Percentiles rank a stretch among this genome's conserved stretches.
These are phyloP conservation scores for Daldinia vernicosa DNA, from an alignment of 495 filamentous ascomycete species.

Conservation along the genomic window DNA sequence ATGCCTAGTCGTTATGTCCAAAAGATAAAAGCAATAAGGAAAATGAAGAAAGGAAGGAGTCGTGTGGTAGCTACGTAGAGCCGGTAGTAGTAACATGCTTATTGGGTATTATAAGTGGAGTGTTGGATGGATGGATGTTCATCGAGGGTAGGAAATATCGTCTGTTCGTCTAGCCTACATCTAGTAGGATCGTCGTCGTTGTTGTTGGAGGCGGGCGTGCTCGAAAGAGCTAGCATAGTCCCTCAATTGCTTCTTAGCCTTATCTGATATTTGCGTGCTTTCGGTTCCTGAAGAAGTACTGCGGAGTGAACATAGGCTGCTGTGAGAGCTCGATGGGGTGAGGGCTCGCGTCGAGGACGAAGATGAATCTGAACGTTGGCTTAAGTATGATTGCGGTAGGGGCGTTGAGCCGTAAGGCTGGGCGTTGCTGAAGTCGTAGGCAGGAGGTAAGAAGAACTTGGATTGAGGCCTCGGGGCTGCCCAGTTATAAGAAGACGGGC, in stretches of 20 bases:
- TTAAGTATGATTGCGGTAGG: conserved; percentile 36
- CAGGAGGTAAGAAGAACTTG: conserved; percentile 74
- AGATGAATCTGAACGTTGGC: conserved; percentile 51
- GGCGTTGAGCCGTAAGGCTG: conserved; percentile 57
- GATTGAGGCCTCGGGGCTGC: conserved; percentile 49
- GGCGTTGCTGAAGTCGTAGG: conserved; percentile 71
- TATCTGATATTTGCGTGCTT: conserved; percentile 69
- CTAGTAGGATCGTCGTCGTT: conserved; percentile 61
- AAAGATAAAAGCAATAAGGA: conserved; percentile 18
- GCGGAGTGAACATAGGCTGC: conserved; percentile 81
- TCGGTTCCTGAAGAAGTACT: conserved; percentile 68
- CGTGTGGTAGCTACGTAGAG: conserved; percentile 47
- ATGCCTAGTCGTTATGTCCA: conserved; percentile 44
- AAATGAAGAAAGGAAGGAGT: conserved; percentile 47
- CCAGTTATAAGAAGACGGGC: conserved; percentile 58
- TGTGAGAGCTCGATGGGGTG: conserved; percentile 84
- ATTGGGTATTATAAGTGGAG: conserved; percentile 41
- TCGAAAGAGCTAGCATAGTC: conserved; percentile 91
- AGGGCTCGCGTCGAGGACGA: conserved; percentile 55
- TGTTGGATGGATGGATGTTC: conserved; percentile 41
- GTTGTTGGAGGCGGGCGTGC: conserved; percentile 66
- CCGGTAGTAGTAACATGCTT: conserved; percentile 40
- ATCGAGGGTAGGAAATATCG: conserved; percentile 21
- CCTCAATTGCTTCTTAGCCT: conserved; percentile 80
- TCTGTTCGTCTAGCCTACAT: conserved; percentile 7